Evolutionary conservation across 2,329 filamentous ascomycete genomes (phyloP).

Genomic region (Gaeumannomyces sp.): DNA sequence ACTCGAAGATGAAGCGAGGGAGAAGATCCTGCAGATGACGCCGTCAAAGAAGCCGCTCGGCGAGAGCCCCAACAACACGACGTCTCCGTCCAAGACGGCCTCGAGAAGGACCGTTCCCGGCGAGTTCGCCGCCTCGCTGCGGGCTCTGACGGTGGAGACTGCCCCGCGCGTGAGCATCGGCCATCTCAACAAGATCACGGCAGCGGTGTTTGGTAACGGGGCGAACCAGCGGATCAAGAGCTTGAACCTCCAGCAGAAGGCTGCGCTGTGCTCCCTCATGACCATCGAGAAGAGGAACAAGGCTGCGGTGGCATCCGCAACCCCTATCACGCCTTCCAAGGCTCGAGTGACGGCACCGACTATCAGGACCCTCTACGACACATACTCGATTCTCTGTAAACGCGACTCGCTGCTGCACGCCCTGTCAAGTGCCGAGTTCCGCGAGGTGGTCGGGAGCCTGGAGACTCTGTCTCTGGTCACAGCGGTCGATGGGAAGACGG

Average conservation of each 20-base stretch:
- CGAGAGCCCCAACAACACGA: conserved; percentile 74
- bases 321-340: conserved; percentile 39
- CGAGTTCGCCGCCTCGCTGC: conserved; percentile 48
- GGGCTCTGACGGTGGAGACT: conserved; percentile 62
- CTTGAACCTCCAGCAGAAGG: conserved; percentile 94
- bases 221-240: conserved; percentile 76
- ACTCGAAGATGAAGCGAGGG: conserved; percentile 56
- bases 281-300: conserved; percentile 75
- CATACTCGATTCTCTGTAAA: conserved; percentile 77
- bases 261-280: conserved; percentile 80
- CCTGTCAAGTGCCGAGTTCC: conserved; percentile 85
- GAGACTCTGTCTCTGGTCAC: conserved; percentile 80
- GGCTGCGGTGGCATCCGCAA: conserved; percentile 30
- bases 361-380: conserved; percentile 75
- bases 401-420: conserved; percentile 85
- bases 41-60: conserved; percentile 71
- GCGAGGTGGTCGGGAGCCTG: conserved; percentile 82
- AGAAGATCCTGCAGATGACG: conserved; percentile 51
- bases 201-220: conserved; percentile 84
- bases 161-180: conserved; percentile 85
- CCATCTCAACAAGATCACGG: conserved; percentile 87
- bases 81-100: conserved; percentile 28
- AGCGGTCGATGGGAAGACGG: conserved; percentile 63
- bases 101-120: conserved; percentile 24
- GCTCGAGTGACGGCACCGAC: conserved; percentile 61